Conservation (phyloP, 1,284 basidiomycete genomes). For the Ceratobasidium sp. region DNA sequence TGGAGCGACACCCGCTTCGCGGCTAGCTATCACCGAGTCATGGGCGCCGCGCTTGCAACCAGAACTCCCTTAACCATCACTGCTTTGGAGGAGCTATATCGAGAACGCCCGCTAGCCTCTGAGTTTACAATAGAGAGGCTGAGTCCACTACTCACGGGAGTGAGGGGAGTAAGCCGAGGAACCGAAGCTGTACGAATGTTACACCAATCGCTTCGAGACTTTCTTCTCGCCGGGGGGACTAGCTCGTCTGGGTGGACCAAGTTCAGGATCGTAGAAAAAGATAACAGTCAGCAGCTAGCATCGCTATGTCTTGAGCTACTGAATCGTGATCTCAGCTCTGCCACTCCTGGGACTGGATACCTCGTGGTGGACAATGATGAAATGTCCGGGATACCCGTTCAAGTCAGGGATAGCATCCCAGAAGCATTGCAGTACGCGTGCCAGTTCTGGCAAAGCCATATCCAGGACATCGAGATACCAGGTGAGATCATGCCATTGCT, state of each 20-base stretch:
- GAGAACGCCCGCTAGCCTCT: neutral
- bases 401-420: neutral
- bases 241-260: neutral
- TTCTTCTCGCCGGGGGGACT: neutral
- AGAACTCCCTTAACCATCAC: slow-evolving; percentile 12
- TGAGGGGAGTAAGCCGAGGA: slow-evolving; percentile 2
- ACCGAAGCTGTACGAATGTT: neutral
- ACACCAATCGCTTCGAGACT: slow-evolving; percentile 18
- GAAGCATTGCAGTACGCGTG: slow-evolving; percentile 20
- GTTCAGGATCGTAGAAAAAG: slow-evolving; percentile 15
- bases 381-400: neutral
- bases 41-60: slow-evolving; percentile 7
- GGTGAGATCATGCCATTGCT: neutral
- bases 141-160: slow-evolving; percentile 13
- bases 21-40: neutral
- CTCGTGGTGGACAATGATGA: neutral
- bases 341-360: slow-evolving; percentile 6
- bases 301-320: neutral
- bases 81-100: neutral
- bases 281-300: slow-evolving; percentile 1
- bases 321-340: neutral
- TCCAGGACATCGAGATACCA: neutral
- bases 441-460: slow-evolving; percentile 15
- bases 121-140: neutral
- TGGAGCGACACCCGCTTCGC: slow-evolving; percentile 54